phyloP scores from a whole-genome alignment of 352 stramenopile genomes.

The Globisporangium cylindrosporum region DNA sequence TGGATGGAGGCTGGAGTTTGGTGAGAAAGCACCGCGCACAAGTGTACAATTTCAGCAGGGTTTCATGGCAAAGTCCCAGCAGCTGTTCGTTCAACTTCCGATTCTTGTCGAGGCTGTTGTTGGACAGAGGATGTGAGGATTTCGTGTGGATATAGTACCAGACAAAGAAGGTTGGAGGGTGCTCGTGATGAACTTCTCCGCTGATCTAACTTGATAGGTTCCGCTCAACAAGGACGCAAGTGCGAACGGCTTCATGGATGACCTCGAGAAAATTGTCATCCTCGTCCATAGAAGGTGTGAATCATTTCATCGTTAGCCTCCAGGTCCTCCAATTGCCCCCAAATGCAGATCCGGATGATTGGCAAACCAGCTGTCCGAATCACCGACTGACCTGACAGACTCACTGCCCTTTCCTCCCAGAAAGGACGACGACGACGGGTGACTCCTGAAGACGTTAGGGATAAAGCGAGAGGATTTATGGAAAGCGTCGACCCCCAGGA shows the following conservation, averaged over 20 bases:
- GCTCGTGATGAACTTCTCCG: background rate
- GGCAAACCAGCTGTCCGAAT: background rate
- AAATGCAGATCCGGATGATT: background rate
- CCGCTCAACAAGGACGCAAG: background rate
- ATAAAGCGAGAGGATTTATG: background rate
- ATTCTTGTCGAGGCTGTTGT: too few species aligned
- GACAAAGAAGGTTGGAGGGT: background rate
- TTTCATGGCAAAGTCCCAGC: too few species aligned
- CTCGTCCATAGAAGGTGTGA: background rate
- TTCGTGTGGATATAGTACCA: background rate
- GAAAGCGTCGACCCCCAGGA: background rate
- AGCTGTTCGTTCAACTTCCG: too few species aligned
- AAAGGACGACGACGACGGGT: background rate
- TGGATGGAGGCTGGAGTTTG: too few species aligned
- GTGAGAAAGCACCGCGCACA: too few species aligned
- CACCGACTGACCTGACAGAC: background rate
- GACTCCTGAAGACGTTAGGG: background rate
- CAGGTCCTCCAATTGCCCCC: too few species aligned
- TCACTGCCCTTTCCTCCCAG: background rate
- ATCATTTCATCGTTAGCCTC: background rate
- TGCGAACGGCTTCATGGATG: background rate
- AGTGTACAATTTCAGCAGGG: too few species aligned
- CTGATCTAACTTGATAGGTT: background rate
- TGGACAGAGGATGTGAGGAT: too few species aligned
- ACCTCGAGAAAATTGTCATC: background rate